Evolutionary conservation across 441 rosid species (phyloP).

Genomic region (Arabidopsis hybrid): DNA sequence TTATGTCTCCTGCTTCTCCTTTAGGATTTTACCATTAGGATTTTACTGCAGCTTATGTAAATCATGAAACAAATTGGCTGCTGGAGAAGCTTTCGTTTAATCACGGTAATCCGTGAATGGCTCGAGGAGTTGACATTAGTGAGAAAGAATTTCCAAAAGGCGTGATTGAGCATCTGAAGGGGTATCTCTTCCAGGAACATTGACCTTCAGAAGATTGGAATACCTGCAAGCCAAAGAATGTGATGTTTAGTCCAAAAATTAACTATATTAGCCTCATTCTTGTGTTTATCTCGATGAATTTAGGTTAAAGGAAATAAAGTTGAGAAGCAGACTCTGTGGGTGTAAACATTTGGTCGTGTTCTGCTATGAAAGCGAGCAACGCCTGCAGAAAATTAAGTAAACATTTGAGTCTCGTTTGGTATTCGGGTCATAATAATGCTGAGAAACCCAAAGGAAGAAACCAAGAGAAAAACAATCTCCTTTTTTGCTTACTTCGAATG

Average conservation of each 20-base stretch:
- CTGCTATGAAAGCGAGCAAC: conserved; percentile 84
- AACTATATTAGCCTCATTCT: conserved; percentile 6
- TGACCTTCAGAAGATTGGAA: conserved; percentile 66
- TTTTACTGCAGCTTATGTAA: conserved; percentile 35
- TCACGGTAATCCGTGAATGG: conserved; percentile 29
- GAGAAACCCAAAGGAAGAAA: conserved; percentile 5
- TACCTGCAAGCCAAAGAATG: conserved; percentile 54
- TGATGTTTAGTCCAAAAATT: neutral
- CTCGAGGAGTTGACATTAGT: conserved; percentile 36
- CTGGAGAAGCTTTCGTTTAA: conserved; percentile 40
- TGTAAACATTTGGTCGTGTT: conserved; percentile 75
- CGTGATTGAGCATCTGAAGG: conserved; percentile 74
- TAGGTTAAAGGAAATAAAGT: conserved; percentile 35
- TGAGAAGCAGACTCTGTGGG: conserved; percentile 73
- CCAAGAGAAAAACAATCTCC: neutral
- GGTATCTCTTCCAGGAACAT: conserved; percentile 86
- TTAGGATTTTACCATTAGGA: conserved; percentile 29
- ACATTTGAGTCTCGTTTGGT: conserved; percentile 11
- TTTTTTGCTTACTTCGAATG: conserved; percentile 71
- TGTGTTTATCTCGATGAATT: neutral
- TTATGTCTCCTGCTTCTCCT: conserved; percentile 29
- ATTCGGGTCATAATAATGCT: neutral
- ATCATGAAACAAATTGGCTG: conserved; percentile 30
- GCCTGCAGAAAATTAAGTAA: conserved; percentile 59
- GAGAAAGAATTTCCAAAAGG: conserved; percentile 64